Evolutionary conservation across 2,329 filamentous ascomycete species (phyloP), one percentile per base, ranked within the genome.

Genomic region (Beauveria sp.): DNA sequence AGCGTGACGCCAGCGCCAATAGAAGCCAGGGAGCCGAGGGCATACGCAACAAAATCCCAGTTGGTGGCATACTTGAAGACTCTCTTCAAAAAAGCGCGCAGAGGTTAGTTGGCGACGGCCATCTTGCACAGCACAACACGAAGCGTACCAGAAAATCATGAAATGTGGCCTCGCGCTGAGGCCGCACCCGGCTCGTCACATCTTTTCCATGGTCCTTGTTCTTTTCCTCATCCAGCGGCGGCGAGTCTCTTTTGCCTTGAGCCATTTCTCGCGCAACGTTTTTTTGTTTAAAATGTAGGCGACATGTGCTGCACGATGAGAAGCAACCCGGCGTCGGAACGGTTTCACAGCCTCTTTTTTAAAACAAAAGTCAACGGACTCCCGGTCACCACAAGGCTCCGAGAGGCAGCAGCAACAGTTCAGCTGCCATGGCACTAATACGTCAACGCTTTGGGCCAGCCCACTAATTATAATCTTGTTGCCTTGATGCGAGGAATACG

Each of bases 1-100:
- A 86, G 70, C 1, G 83, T 85, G 50, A 79, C 70, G 60, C 83
- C 83, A 1, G 81, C 76, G 24, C 78, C 81, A 10, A 82, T 74
- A 18, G 81, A 80, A 52, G 81, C 77, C 45, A 82, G 7, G 18
- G 71, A 67, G 22, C 80, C 82, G 7, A 73, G 70, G n/a, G 69
- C 71, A 67, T 84, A 79, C 43, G 81, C 72, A 40, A 78, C 62
- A 49, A 77, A 75, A 65, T 85, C 82, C 77, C 77, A 80, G 67
- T 73, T 75, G n/a, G 73, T 79, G 20, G 80, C 81, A 72, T 85
- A 85, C 20, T 70, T 70, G 65, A 85, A 85, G 47, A 85, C 72
- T 61, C 82, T 76, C 74, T 80, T 1, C 0, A 20, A 4, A 20
- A 20, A 30, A 55, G 26, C 28, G 9, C 24, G 9, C 22, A 4